phyloP scores from a whole-genome alignment of 2,329 filamentous ascomycete genomes.

The Allantophomopsis lycopodina region DNA sequence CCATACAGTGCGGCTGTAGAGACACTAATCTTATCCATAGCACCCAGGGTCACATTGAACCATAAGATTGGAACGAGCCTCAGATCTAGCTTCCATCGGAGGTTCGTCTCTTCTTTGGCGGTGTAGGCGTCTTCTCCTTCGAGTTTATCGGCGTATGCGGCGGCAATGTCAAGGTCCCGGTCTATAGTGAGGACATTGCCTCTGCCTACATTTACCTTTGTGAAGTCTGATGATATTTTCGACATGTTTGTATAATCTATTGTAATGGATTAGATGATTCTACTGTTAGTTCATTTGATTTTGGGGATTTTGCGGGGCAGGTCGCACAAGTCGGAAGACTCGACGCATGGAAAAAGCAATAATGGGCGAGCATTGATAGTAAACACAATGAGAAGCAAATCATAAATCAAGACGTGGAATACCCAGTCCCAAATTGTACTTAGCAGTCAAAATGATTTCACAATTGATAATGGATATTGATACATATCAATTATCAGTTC shows the following conservation, averaged over 20 bases:
- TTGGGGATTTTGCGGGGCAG: no score
- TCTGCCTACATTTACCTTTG: neutral
- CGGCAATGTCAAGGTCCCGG: slow-evolving; percentile 14
- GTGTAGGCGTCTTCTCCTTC: slow-evolving; percentile 16
- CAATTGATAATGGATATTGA: no score
- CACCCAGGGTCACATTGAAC: slow-evolving; percentile 14
- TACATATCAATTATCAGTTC: no score
- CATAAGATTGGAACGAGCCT: slow-evolving; percentile 25
- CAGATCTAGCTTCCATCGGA: slow-evolving; percentile 27
- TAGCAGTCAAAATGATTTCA: no score
- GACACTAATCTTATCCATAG: slow-evolving; percentile 12
- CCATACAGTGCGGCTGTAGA: slow-evolving; percentile 1
- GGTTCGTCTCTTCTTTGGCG: slow-evolving; percentile 8
- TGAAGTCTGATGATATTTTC: slow-evolving; percentile 2
- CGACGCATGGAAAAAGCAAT: no score
- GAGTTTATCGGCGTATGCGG: slow-evolving; percentile 15
- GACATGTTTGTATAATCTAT: neutral
- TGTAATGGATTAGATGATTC: no score
- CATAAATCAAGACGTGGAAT: no score
- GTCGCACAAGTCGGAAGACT: no score
- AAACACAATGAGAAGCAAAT: no score
- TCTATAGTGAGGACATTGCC: neutral
- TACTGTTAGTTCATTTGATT: no score
- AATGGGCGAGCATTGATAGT: no score
- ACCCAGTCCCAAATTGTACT: no score